Evolutionary conservation across 2,329 filamentous ascomycete genomes (phyloP).

Genomic region (Dothideomycetes sp.): DNA sequence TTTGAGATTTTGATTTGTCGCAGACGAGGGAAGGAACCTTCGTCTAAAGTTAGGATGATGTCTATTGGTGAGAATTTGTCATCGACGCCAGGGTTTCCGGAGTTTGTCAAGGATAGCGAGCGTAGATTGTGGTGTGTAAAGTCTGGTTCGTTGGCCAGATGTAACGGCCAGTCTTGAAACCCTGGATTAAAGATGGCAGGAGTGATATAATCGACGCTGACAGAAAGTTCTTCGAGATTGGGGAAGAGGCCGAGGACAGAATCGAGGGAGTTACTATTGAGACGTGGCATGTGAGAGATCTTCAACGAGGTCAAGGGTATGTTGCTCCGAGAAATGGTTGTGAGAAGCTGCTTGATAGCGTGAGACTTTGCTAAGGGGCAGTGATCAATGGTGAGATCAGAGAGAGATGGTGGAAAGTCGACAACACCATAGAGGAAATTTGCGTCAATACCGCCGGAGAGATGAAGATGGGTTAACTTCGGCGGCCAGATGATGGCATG

Average conservation of each 20-base stretch:
- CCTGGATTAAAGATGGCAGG: constrained; percentile 29
- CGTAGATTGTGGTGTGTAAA: constrained; percentile 26
- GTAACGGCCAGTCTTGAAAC: constrained; percentile 6
- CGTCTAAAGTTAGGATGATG: constrained; percentile 32
- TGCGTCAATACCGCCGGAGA: constrained; percentile 37
- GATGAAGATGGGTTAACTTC: constrained; percentile 31
- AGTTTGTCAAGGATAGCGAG: constrained; percentile 32
- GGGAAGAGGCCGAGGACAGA: constrained; percentile 33
- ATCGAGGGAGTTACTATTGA: constrained; percentile 33
- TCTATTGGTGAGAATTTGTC: constrained; percentile 34
- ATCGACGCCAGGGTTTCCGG: constrained; percentile 27
- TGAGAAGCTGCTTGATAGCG: constrained; percentile 31
- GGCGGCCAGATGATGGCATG: constrained; percentile 34
- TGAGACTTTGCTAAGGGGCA: constrained; percentile 31
- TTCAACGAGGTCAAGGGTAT: constrained; percentile 29
- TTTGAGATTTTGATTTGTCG: constrained; percentile 30
- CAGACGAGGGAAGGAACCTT: constrained; percentile 32
- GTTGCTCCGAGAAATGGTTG: constrained; percentile 19
- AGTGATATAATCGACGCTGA: constrained; percentile 41
- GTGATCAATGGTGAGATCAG: constrained; percentile 34
- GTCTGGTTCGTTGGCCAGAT: background rate
- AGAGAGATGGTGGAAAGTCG: constrained; percentile 25
- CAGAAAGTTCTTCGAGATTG: constrained; percentile 30
- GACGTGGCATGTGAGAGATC: constrained; percentile 32
- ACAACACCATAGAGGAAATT: constrained; percentile 31